phyloP scores from a whole-genome alignment of 768 basidiomycete genomes.

The Agaricus subrufescens region DNA sequence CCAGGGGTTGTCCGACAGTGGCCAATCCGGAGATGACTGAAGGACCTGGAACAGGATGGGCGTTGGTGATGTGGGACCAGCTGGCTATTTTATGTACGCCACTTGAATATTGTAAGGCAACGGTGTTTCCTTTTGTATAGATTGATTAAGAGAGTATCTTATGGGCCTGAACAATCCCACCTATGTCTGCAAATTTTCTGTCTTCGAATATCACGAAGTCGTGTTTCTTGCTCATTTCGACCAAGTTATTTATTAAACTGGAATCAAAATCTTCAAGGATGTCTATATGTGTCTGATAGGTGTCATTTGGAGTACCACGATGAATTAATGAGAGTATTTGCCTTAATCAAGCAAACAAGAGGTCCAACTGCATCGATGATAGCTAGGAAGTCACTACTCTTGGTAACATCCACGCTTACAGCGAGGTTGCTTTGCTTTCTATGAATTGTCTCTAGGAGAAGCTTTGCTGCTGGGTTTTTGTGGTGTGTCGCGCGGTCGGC shows the following conservation, averaged over 20 bases:
- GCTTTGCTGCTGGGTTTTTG: constrained; percentile 71
- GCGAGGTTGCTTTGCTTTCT: constrained; percentile 90
- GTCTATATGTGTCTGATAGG: constrained; percentile 87
- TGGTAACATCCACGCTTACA: constrained; percentile 93
- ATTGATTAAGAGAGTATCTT: not conserved
- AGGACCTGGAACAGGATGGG: constrained; percentile 94
- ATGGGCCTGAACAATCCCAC: constrained; percentile 34
- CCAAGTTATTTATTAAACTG: constrained; percentile 63
- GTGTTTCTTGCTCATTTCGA: constrained; percentile 68
- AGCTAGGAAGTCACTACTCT: constrained; percentile 67
- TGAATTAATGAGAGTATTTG: constrained; percentile 24
- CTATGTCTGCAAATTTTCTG: constrained; percentile 98
- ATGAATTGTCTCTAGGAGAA: constrained; percentile 77
- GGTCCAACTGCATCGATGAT: constrained; percentile 89
- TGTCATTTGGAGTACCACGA: constrained; percentile 19
- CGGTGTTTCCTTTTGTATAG: constrained; percentile 77
- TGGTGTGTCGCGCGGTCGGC: constrained; percentile 52
- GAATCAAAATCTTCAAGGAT: constrained; percentile 89
- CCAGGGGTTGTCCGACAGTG: constrained; percentile 78
- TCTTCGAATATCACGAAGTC: constrained; percentile 98
- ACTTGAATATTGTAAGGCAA: constrained; percentile 88
- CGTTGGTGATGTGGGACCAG: constrained; percentile 98
- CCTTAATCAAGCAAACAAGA: constrained; percentile 93
- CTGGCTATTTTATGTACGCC: constrained; percentile 91
- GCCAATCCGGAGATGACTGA: constrained; percentile 89